Base-by-base conservation (phyloP, 805 yeast species). In the Ogataea angusta region DNA sequence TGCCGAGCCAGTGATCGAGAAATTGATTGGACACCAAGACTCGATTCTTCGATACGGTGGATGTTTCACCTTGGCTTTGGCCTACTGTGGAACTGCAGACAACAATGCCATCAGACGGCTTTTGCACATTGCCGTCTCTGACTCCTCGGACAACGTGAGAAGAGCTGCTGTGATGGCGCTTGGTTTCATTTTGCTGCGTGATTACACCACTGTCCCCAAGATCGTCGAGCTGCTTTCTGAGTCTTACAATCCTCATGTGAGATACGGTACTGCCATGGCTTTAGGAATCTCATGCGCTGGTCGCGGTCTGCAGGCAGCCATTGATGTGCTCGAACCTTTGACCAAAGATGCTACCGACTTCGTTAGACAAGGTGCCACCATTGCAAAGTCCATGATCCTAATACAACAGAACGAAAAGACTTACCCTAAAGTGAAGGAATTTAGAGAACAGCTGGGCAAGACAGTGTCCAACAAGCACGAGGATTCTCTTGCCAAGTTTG, bases 221-320 rank as follows among this genome's bases (percentile, higher is more conserved):
- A 85, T 93, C 68, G 97, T 93, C 27, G 95, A 91, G 62, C 72
- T 93, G 42, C 73, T 93, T 52, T 79, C 96, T 0, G 95, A 89
- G 64, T 86, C 96, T 1, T 97, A 93, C 64, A 93, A 93, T 62
- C 96, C 99, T 10, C 97, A 93, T 60, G 98, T 93, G 26, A 85
- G 99, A 63, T 93, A 93, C 61, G 99, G 99, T 69, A 86, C 97
- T 23, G 96, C 98, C 2, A 72, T 93, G 79, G 99, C 99, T 0
- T 75, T 93, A 48, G 99, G 97, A 67, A 86, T 93, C 47, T 80
- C 98, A 3, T 90, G 98, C 72, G 96, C 97, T 17, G 99, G 99
- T 34, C 82, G 93, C 59, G 93, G 90, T 3, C 69, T 85, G 40
- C 79, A 82, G 43, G 81, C 91, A 28, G 98, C 99, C 0, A 76